phyloP scores from a whole-genome alignment of 75 land plant genomes.

The Picea glauca region DNA sequence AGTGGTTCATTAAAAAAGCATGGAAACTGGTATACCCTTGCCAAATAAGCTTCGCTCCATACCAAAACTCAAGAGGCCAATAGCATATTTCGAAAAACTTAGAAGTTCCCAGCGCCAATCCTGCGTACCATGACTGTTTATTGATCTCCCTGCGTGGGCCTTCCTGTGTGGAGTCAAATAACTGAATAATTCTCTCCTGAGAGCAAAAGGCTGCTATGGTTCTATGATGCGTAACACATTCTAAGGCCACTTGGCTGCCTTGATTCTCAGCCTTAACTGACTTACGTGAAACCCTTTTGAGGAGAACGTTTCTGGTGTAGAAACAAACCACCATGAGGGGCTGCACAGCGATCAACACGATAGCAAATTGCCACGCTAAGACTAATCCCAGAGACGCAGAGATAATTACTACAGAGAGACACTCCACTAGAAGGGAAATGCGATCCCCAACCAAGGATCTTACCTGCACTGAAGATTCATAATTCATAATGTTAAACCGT shows the following conservation, averaged over 20 bases:
- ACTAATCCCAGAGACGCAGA: no score
- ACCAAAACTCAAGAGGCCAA: conserved; percentile 20
- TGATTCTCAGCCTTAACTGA: conserved; percentile 42
- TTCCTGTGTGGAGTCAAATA: conserved; percentile 28
- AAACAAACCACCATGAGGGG: no score
- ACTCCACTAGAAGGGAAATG: no score
- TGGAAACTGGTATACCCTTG: not conserved
- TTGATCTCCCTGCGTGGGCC: conserved; percentile 33
- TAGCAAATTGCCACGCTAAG: no score
- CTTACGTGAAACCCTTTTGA: no score
- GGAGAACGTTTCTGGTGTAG: no score
- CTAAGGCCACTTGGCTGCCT: conserved; percentile 54
- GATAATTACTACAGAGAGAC: no score
- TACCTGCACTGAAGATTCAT: no score
- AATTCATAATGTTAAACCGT: no score
- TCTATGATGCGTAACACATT: conserved; percentile 62
- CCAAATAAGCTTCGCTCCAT: conserved; percentile 18
- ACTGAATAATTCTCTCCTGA: conserved; percentile 35
- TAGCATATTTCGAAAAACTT: conserved; percentile 15
- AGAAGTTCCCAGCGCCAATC: conserved; percentile 43
- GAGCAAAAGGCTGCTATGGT: conserved; percentile 74
- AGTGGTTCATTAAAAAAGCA: conserved; percentile 18
- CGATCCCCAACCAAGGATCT: no score
- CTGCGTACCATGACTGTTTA: conserved; percentile 42
- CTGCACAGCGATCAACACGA: no score